phyloP scores from a whole-genome alignment of 2,329 filamentous ascomycete genomes.

The Claviceps pusilla region DNA sequence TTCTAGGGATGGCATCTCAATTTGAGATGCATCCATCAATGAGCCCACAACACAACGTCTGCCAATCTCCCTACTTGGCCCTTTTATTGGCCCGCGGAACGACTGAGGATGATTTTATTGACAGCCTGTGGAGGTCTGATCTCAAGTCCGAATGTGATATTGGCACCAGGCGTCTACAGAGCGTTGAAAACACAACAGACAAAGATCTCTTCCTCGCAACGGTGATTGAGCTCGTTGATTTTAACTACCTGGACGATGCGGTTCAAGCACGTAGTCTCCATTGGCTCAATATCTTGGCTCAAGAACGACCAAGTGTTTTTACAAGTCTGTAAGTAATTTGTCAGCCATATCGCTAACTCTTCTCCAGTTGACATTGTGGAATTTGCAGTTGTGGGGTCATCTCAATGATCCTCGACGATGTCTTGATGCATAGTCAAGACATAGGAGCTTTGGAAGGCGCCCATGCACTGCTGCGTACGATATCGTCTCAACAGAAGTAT shows the following conservation, averaged over 20 bases:
- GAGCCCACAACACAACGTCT: slow-evolving; percentile 8
- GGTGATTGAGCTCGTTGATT: slow-evolving; percentile 51
- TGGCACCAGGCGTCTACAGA: slow-evolving; percentile 12
- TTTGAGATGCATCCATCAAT: background rate
- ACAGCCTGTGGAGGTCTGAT: slow-evolving; percentile 46
- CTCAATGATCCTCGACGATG: slow-evolving; percentile 42
- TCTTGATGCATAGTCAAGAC: slow-evolving; percentile 49
- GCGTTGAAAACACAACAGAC: slow-evolving; percentile 36
- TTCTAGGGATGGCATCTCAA: slow-evolving; percentile 29
- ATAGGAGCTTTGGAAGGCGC: slow-evolving; percentile 43
- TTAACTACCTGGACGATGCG: slow-evolving; percentile 47
- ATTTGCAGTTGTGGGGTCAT: slow-evolving; percentile 37
- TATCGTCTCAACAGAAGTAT: slow-evolving; percentile 40
- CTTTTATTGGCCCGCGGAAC: slow-evolving; percentile 43
- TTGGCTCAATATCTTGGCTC: slow-evolving; percentile 45
- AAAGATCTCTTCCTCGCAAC: slow-evolving; percentile 48
- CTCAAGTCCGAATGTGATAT: slow-evolving; percentile 27
- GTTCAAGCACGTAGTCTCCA: slow-evolving; percentile 43
- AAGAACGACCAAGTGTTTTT: slow-evolving; percentile 39
- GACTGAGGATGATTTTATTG: slow-evolving; percentile 43
- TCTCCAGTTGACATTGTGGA: slow-evolving; percentile 4
- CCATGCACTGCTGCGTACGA: slow-evolving; percentile 42
- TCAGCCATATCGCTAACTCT: no score
- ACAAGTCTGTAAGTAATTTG: slow-evolving; percentile 40
- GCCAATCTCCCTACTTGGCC: slow-evolving; percentile 42